phyloP scores from a whole-genome alignment of 306 rosid genomes.

The Castanea crenata region DNA sequence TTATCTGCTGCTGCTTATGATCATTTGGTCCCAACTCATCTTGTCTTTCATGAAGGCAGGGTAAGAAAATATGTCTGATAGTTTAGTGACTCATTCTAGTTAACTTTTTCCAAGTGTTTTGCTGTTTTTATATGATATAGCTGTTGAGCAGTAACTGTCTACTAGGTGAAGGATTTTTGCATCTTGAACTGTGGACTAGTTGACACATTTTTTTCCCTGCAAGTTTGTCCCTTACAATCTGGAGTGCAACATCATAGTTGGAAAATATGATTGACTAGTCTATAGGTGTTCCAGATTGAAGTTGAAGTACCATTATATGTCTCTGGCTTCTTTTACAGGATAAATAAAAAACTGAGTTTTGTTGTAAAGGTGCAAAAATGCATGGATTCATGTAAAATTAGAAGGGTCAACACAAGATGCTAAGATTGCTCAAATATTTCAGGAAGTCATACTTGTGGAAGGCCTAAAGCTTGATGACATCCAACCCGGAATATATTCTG shows the following conservation, averaged over 20 bases:
- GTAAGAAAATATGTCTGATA: conserved; percentile 26
- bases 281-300: not conserved
- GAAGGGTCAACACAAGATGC: conserved; percentile 7
- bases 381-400: conserved; percentile 13
- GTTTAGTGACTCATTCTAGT: not conserved
- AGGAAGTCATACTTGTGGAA: conserved; percentile 92
- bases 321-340: not conserved
- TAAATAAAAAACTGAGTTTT: not conserved
- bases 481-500: conserved; percentile 64
- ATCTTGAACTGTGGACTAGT: no score
- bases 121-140: not conserved
- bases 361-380: not conserved
- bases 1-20: conserved; percentile 52
- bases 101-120: not conserved
- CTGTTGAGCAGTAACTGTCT: not conserved
- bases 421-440: conserved; percentile 24
- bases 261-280: not conserved
- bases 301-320: not conserved
- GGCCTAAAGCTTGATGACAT: conserved; percentile 76
- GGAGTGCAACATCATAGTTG: not conserved
- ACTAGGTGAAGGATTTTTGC: not conserved
- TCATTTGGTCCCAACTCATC: conserved; percentile 44
- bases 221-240: not conserved
- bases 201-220: not conserved
- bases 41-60: conserved; percentile 41